phyloP scores from a whole-genome alignment of 352 stramenopile genomes.

The Plasmopara viticola region DNA sequence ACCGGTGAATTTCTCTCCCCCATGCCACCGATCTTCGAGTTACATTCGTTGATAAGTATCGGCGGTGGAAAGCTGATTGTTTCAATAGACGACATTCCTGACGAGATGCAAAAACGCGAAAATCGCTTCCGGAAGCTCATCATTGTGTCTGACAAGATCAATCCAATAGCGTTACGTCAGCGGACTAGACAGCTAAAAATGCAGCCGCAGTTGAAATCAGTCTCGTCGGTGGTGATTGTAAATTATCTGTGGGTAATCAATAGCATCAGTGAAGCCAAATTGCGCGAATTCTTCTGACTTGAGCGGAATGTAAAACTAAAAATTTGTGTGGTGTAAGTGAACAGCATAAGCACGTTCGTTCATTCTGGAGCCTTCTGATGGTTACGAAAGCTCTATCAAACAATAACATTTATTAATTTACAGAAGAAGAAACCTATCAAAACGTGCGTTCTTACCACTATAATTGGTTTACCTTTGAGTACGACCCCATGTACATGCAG shows the following conservation, averaged over 20 bases:
- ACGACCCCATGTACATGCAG: conserved; percentile 61
- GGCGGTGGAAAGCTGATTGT: conserved; percentile 53
- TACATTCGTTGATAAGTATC: conserved; percentile 64
- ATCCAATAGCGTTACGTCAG: conserved; percentile 44
- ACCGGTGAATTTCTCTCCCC: conserved; percentile 71
- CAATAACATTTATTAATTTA: conserved; percentile 24
- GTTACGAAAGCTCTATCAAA: conserved; percentile 31
- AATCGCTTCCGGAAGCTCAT: conserved; percentile 49
- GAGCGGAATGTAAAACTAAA: conserved; percentile 20
- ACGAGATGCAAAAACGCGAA: conserved; percentile 45
- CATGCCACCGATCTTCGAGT: conserved; percentile 58
- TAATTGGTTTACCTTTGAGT: conserved; percentile 66
- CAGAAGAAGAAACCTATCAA: conserved; percentile 4
- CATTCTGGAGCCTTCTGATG: conserved; percentile 12
- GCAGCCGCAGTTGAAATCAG: conserved; percentile 34
- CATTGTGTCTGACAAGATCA: conserved; percentile 72
- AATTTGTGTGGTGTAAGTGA: conserved; percentile 7
- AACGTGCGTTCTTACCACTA: conserved; percentile 54
- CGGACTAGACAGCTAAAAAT: conserved; percentile 32
- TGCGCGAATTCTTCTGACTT: conserved; percentile 34
- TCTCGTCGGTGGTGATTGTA: conserved; percentile 44
- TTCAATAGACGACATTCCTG: conserved; percentile 43
- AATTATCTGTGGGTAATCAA: conserved; percentile 86
- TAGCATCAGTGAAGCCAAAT: conserved; percentile 76
- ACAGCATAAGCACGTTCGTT: conserved; percentile 4